These are phyloP conservation scores for Syzygium jambos DNA, from an alignment of 345 rosid genomes.

Conservation along the genomic window DNA sequence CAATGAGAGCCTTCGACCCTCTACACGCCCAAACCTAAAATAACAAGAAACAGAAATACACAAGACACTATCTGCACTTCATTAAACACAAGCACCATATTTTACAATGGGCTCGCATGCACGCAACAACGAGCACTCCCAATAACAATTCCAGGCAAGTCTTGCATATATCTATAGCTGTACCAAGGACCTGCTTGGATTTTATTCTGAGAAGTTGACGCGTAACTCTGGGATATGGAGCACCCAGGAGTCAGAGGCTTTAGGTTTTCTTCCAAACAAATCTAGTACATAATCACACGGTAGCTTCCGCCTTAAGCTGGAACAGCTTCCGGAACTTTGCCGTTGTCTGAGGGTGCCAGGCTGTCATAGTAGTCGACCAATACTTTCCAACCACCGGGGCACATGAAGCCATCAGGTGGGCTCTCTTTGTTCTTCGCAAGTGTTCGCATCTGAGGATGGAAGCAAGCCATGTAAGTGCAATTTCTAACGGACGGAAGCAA, in stretches of 20 bases:
- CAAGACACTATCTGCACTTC: not conserved
- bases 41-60: not conserved
- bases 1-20: not conserved
- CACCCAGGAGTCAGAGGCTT: not conserved
- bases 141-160: not conserved
- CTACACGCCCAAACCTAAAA: not conserved
- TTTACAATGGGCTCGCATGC: not conserved
- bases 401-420: slow-evolving; percentile 97
- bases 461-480: not conserved
- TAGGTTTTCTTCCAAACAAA: not conserved
- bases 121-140: not conserved
- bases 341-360: slow-evolving; percentile 38
- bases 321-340: slow-evolving; percentile 51
- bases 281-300: not conserved
- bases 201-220: not conserved
- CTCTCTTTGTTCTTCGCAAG: slow-evolving; percentile 90
- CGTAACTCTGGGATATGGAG: not conserved
- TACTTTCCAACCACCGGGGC: slow-evolving; percentile 95
- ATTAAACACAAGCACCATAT: not conserved
- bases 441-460: slow-evolving; percentile 64
- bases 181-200: not conserved
- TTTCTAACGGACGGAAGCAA: not conserved
- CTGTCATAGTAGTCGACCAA: slow-evolving; percentile 85
- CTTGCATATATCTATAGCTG: not conserved
- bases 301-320: slow-evolving; percentile 22